phyloP scores from a whole-genome alignment of 2,329 filamentous ascomycete species.

The Aureobasidium sp. region DNA sequence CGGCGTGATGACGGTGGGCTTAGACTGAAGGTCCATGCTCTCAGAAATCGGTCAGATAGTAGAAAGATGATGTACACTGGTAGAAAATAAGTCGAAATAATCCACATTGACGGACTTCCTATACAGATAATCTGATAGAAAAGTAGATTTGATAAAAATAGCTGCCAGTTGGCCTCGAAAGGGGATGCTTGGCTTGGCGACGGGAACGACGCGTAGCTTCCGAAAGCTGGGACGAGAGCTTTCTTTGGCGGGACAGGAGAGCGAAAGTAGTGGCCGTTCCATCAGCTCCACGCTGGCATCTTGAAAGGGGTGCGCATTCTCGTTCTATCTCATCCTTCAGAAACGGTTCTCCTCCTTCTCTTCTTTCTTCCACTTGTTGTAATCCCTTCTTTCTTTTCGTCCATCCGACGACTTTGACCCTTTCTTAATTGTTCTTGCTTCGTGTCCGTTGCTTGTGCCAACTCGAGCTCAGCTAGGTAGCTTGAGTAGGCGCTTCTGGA shows the following conservation, averaged over 20 bases:
- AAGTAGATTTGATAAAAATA: constrained; percentile 1
- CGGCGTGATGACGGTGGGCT: background rate
- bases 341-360: constrained; percentile 1
- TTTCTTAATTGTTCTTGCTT: constrained; percentile 6
- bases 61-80: background rate
- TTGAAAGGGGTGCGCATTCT: constrained; percentile 15
- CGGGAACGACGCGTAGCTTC: background rate
- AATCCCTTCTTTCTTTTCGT: constrained; percentile 12
- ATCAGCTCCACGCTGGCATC: constrained; percentile 16
- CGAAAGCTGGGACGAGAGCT: constrained; percentile 2
- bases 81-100: background rate
- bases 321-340: constrained; percentile 2
- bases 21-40: background rate
- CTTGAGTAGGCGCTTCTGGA: constrained; percentile 10
- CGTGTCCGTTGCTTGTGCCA: background rate
- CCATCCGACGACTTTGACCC: background rate
- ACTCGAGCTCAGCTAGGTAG: constrained; percentile 4
- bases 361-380: constrained; percentile 4
- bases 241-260: background rate
- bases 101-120: background rate
- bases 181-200: background rate
- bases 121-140: constrained; percentile 2
- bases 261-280: background rate
- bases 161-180: constrained; percentile 5
- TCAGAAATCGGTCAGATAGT: background rate